Conservation (phyloP, 331 rosid species). For the Stylosanthes scabra region DNA sequence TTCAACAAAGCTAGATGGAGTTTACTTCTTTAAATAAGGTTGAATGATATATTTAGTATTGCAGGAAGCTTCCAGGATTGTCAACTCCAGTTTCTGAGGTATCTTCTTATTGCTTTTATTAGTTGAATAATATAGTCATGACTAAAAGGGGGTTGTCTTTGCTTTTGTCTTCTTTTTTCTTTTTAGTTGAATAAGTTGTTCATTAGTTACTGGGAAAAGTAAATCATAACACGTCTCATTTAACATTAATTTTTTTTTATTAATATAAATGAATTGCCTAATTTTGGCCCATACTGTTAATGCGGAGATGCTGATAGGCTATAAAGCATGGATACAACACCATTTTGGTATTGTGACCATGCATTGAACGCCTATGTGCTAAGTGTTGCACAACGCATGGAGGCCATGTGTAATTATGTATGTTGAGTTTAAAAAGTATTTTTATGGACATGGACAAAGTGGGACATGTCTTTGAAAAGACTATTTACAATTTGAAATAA, state of each 20-base stretch:
- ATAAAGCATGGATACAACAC: neutral
- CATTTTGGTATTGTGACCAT: neutral
- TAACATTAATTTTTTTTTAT: constrained; percentile 31
- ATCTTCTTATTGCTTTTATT: constrained; percentile 34
- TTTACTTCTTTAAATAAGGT: constrained; percentile 10
- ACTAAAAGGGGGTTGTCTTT: constrained; percentile 7
- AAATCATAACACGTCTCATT: constrained; percentile 4
- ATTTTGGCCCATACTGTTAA: constrained; percentile 14
- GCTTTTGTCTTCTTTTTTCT: constrained; percentile 26
- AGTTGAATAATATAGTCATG: constrained; percentile 7
- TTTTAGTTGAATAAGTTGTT: too few species aligned
- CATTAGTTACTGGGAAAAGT: neutral
- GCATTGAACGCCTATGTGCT: neutral
- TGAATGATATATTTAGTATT: constrained; percentile 33
- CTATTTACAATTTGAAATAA: neutral
- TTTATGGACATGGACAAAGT: neutral
- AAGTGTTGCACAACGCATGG: neutral
- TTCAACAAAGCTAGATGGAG: constrained; percentile 9
- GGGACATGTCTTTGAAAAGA: neutral
- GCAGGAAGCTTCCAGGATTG: constrained; percentile 53
- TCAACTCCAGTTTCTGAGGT: constrained; percentile 56
- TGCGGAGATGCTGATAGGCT: constrained; percentile 26
- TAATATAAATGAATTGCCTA: constrained; percentile 2
- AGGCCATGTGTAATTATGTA: neutral
- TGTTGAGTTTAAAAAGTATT: neutral